phyloP scores from a whole-genome alignment of 257 asterid species.

The Solanum gandarillasii region DNA sequence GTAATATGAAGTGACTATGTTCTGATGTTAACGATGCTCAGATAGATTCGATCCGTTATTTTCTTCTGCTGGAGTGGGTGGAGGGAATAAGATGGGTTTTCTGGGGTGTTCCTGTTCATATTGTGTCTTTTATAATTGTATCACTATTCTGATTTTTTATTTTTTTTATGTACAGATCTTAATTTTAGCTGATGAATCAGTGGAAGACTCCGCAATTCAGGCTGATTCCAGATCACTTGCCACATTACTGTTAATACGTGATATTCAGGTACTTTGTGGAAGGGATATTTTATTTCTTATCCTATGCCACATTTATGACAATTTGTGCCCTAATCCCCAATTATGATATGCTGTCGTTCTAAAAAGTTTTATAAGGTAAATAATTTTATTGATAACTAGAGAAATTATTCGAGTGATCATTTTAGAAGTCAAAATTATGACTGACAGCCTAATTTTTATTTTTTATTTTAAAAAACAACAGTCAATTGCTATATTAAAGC shows the following conservation, averaged over 20 bases:
- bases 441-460: neutral
- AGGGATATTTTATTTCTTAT: neutral
- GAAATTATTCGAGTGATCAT: neutral
- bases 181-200: conserved; percentile 87
- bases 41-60: neutral
- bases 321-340: neutral
- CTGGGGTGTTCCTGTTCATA: neutral
- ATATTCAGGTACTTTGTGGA: conserved; percentile 58
- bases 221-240: conserved; percentile 96
- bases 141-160: neutral
- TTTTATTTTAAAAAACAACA: neutral
- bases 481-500: neutral
- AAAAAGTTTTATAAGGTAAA: neutral
- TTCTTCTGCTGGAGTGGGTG: neutral
- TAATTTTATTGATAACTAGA: neutral
- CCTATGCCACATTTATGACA: neutral
- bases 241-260: conserved; percentile 76
- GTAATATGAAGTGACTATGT: neutral
- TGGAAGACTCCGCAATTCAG: conserved; percentile 86
- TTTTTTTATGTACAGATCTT: conserved; percentile 41
- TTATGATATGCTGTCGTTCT: neutral
- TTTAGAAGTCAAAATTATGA: neutral
- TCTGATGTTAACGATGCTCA: neutral
- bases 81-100: neutral
- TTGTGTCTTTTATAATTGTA: neutral